Base-by-base conservation (phyloP, 2,329 filamentous ascomycete genomes). In the Trichoderma cornu-damae region DNA sequence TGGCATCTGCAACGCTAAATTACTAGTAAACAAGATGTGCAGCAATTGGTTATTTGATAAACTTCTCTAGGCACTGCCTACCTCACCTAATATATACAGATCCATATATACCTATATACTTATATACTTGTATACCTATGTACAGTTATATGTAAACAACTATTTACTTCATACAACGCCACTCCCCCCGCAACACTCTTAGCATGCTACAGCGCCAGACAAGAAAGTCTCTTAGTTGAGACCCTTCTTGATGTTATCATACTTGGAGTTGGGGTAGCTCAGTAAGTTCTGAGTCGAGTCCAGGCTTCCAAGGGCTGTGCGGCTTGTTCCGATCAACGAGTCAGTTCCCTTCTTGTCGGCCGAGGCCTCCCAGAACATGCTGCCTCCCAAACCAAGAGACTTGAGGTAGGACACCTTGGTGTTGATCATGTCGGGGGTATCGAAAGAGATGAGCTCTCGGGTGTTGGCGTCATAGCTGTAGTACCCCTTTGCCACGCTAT, bases 301-400 rank as follows among this genome's bases (percentile, higher is more conserved):
- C 4, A 82, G 66, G 6, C 66, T 68, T 6, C 70, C 70, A 2
- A 70, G 64, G 3, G 73, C 72, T n/a, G 74, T 74, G 12, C 78
- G 70, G 3, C 65, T 69, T 5, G 78, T 78, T 34, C 69, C 66
- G 57, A 88, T 85, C 64, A 94, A 73, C 62, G 84, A 88, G 3
- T 79, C 77, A 9, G 70, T 71, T 16, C 79, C 82, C 3, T 66
- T 77, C 65, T 79, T 79, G 69, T 95, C 90, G 6, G 79, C 84
- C 60, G 84, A 89, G 14, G 82, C 84, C 69, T 94, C 89, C 89
- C 89, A 95, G 81, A 89, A 95, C 88, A 94, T 93, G 28, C 81
- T 84, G 22, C 89, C 90, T 3, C 85, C 89, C 1, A 94, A 77
- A 0, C 83, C 79, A 56, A 78, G 76, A 49, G 72, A 66, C 70